Base-by-base conservation (phyloP, 78 protist species). In the Dictyostelium brefeldianum region DNA sequence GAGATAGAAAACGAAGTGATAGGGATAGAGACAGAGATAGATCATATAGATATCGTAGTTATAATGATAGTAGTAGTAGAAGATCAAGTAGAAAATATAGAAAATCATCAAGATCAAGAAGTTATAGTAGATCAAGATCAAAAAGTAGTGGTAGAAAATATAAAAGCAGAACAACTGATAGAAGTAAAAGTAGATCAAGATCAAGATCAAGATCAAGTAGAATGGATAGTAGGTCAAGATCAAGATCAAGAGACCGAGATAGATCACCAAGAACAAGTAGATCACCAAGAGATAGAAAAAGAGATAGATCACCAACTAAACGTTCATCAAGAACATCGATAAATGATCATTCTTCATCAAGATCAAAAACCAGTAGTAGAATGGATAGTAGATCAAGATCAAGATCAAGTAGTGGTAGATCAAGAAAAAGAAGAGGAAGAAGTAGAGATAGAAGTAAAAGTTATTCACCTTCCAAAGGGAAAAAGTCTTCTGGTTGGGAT, bases 1-100 rank as follows among this genome's bases (percentile, higher is more conserved):
- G 75, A 18, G 78, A 70, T 70, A 70, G 78, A 70, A 70, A 70
- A 36, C 46, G 78, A 29, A 70, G 78, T 70, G 50, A 41, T 70
- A 27, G 50, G 5, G 20, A 70, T 36, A 36, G 43, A 36, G 43
- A 36, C 43, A 36, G 43, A 36, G 43, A 36, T 36, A 36, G 43
- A 36, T n/a, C n/a, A n/a, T 41, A 41, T 70, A 27, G 27, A 15
- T 46, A 41, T 70, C 78, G 50, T 70, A 70, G 78, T 70, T 17
- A 41, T 31, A 17, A 70, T 70, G 36, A 2, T 17, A 20, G 50
- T 15, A 31, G 53, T 17, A 18, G 53, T 36, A 36, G 53, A 69
- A 36, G 29, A 27, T 69, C 77, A 3, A 29, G 47, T 14, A 67
- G 31, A 69, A 36, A 69, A n/a, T 36, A 29, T 27, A 36, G 20